Evolutionary conservation across 2,329 filamentous ascomycete genomes (phyloP), one percentile per base, ranked within the genome.

Genomic region (Aspergillus nomiae): DNA sequence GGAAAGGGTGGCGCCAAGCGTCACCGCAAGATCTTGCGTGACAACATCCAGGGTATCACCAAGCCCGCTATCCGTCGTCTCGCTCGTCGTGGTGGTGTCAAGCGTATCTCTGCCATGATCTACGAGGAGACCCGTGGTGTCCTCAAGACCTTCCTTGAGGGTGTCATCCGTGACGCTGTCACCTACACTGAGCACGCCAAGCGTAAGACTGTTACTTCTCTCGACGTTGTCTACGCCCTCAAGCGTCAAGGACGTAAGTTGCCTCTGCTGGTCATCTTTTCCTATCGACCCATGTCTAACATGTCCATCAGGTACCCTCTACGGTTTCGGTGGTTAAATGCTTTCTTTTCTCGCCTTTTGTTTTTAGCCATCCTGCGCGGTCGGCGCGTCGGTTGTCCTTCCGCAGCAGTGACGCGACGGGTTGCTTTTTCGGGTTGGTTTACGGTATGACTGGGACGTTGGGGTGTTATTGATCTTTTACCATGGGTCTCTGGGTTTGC

Each of bases 1-100:
- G 94, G 94, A 82, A 97, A 97, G 90, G 94, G 94, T 72, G 94
- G 94, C 82, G 94, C 94, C 84, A 98, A 97, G 91, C 94, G 94
- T 84, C 94, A 97, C 86, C 90, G 94, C 79, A 97, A 97, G 92
- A 97, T 97, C 87, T 88, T 97, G 83, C 92, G 94, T 84, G 94
- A 97, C 91, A 97, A 97, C 91, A 97, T 97, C 80, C 94, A 97
- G 86, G 94, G 94, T 85, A 97, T 97, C 80, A 97, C 94, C 79
- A 97, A 97, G 91, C 94, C 94, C 76, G 94, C 94, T 77, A 97
- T 97, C 84, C 91, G 94, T 78, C 94, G 94, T 96, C 93, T 97
- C 81, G 94, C 94, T 71, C 94, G 94, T 85, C 93, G 94, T 95
- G 94, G 94, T 83, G 94, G 94, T 94, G 94, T 97, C 88, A 97